Evolutionary conservation across 139 green algal genomes (phyloP).

Genomic region (Eudorina sp.): DNA sequence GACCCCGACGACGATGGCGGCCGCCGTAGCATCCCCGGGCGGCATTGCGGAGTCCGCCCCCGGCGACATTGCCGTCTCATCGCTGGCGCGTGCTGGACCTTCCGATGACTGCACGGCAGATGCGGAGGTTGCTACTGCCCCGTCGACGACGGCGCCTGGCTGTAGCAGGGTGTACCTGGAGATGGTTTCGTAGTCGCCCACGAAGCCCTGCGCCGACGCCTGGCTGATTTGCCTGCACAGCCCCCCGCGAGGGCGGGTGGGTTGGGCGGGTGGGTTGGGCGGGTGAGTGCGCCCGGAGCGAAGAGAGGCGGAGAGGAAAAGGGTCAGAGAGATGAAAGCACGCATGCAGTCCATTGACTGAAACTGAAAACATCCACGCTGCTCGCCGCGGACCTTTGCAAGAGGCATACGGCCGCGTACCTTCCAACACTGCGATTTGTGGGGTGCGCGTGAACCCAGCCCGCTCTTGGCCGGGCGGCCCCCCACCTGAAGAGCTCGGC

Average conservation of each 20-base stretch:
- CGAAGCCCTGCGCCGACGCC: constrained; percentile 47
- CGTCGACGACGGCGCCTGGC: background rate
- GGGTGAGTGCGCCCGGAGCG: background rate
- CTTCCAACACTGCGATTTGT: too few relatives aligned
- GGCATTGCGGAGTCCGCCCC: background rate
- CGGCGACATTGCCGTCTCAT: too few relatives aligned
- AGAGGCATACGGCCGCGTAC: too few relatives aligned
- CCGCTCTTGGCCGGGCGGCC: too few relatives aligned
- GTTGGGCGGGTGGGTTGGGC: background rate
- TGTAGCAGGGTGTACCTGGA: background rate
- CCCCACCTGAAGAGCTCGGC: constrained; percentile 30
- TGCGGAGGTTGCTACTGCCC: too few relatives aligned
- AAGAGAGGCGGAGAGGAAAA: background rate
- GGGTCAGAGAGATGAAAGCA: background rate
- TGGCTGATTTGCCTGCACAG: constrained; percentile 55
- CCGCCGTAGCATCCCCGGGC: background rate
- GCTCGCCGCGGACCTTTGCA: too few relatives aligned
- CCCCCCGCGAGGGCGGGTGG: too few relatives aligned
- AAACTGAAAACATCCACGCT: too few relatives aligned
- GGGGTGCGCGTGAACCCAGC: too few relatives aligned
- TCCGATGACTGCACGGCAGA: too few relatives aligned
- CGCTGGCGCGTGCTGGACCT: too few relatives aligned
- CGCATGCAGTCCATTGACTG: too few relatives aligned
- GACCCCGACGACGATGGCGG: background rate
- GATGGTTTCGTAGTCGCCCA: constrained; percentile 50